A percentile compares a stretch with the other conserved stretches of the same genome.
These are phyloP conservation scores for Coemansia asiatica DNA, from an alignment of 192 early-diverging fungal species.

Conservation along the genomic window DNA sequence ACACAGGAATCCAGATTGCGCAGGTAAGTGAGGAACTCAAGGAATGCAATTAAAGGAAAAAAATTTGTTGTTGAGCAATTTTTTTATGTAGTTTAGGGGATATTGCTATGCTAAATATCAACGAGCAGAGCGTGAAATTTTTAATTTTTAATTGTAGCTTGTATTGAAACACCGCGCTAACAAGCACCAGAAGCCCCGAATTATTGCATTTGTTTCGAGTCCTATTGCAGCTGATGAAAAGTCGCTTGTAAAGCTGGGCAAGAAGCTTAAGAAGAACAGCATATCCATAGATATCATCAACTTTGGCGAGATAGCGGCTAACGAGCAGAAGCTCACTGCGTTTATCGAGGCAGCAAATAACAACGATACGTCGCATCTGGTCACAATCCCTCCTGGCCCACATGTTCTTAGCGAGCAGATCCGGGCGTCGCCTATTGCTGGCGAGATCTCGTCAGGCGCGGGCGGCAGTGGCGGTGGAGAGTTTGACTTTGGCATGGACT, in stretches of 20 bases:
- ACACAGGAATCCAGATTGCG: constrained; percentile 91
- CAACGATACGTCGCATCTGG: constrained; percentile 90
- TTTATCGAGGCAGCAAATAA: constrained; percentile 89
- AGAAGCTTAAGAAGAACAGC: constrained; percentile 98
- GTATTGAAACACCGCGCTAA: constrained; percentile 97
- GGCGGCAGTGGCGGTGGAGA: constrained; percentile 63
- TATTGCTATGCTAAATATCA: background rate
- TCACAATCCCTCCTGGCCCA: constrained; percentile 90
- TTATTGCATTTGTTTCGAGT: constrained; percentile 92
- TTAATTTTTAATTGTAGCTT: constrained; percentile 39
- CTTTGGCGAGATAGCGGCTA: constrained; percentile 90
- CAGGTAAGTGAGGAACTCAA: constrained; percentile 63
- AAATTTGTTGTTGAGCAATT: no score
- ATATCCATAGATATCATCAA: constrained; percentile 92
- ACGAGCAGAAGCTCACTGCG: constrained; percentile 85
- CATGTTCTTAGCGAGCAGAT: constrained; percentile 86
- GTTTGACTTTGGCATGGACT: constrained; percentile 95
- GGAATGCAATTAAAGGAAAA: no score
- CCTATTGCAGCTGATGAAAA: constrained; percentile 83
- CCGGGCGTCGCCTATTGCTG: constrained; percentile 81
- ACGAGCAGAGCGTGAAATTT: background rate
- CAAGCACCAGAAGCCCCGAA: constrained; percentile 90
- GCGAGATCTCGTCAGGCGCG: constrained; percentile 57
- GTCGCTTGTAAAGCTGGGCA: constrained; percentile 83
- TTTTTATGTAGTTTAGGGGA: background rate